Base-by-base conservation (phyloP, 495 filamentous ascomycete species). In the Bryoglossum gracile region DNA sequence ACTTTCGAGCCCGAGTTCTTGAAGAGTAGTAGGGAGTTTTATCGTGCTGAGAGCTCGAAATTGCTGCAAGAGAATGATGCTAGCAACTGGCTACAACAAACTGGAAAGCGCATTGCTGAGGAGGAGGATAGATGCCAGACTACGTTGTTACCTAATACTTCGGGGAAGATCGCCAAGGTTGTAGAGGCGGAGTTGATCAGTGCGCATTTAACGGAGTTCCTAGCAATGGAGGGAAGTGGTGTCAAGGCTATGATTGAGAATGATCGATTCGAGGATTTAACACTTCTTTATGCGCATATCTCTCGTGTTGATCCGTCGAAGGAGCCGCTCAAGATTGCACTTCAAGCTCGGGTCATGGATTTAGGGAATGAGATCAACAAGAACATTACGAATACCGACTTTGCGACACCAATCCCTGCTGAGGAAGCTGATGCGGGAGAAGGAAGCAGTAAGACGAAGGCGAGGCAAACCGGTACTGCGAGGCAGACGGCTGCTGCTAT, bases 161-260 rank as follows among this genome's bases (percentile, higher is more conserved):
- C 77, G 16, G 62, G 71, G 4, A 95, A 88, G 61, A 89, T 97
- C 8, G 75, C 80, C 19, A 65, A 71, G 3, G 81, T 96, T 0
- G 73, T 99, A 8, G 88, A 97, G 55, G 64, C 82, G 23, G 80
- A 92, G 65, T 66, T 99, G 24, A 87, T 97, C 38, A 68, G 66
- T 23, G 76, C 74, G 8, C 84, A 88, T 45, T 77, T 96, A 10
- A 68, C 76, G 3, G 90, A 94, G 11, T 83, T 99, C 42, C 78
- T 97, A 47, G 75, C 80, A 18, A 77, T 95, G 59, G 86, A 95
- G 56, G 79, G 80, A 1, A 94, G 81, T 43, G 92, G 92, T 16
- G 78, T 96, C 40, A 78, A 77, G 43, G 75, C 74, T 57, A 99
- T 99, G 92, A 81, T 97, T 32, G 89, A 96, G 58, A 86, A 95